Evolutionary conservation across 495 filamentous ascomycete species (phyloP).

Genomic region (Beverwykella pulmonaria): DNA sequence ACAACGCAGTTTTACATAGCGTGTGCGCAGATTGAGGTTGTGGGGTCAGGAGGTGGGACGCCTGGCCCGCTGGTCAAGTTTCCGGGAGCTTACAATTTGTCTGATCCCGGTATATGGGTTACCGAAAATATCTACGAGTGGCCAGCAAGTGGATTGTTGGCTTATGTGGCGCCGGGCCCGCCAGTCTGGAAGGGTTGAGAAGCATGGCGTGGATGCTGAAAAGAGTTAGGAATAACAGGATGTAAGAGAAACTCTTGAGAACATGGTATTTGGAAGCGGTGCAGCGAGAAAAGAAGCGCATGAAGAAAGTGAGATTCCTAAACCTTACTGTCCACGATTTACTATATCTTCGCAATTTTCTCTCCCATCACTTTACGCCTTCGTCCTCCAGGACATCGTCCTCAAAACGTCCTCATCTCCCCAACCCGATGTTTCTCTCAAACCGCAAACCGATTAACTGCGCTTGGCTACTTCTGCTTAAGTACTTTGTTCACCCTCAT

Average conservation of each 20-base stretch:
- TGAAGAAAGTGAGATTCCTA: no score
- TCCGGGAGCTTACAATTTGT: constrained; percentile 18
- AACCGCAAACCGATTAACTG: constrained; percentile 26
- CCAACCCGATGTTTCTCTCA: neutral
- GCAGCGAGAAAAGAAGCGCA: no score
- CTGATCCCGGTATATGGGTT: constrained; percentile 15
- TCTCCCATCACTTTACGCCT: no score
- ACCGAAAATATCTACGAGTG: constrained; percentile 1
- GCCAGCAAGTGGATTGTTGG: constrained; percentile 9
- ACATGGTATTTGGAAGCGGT: no score
- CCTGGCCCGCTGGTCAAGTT: constrained; percentile 19
- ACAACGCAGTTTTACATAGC: constrained; percentile 22
- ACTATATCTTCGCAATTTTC: no score
- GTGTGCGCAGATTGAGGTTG: constrained; percentile 27
- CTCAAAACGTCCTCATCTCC: neutral
- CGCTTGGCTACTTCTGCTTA: constrained; percentile 42
- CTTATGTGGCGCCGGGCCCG: constrained; percentile 19
- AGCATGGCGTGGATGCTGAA: no score
- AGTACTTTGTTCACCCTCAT: constrained; percentile 52
- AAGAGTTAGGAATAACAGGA: neutral
- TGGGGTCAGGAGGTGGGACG: constrained; percentile 11
- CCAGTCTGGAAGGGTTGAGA: constrained; percentile 22
- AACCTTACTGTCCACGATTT: no score
- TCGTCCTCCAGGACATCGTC: neutral
- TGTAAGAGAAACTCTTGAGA: no score